These are phyloP conservation scores for Lactarius vividus DNA, from an alignment of 768 basidiomycete genomes.

Conservation along the genomic window DNA sequence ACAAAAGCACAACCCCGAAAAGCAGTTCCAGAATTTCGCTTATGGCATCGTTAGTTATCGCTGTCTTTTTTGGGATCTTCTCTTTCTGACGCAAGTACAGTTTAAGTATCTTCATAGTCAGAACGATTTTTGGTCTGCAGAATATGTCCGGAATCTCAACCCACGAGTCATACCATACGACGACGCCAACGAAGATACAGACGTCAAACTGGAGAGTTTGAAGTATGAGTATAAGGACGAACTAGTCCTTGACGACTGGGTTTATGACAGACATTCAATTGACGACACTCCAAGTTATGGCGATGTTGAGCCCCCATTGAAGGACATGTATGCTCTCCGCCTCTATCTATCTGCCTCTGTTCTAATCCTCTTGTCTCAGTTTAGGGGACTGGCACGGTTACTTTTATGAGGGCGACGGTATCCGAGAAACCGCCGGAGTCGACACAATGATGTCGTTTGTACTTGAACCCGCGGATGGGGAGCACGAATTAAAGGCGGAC, in stretches of 20 bases:
- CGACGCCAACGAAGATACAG: constrained; percentile 13
- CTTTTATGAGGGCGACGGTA: constrained; percentile 9
- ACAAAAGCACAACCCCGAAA: constrained; percentile 25
- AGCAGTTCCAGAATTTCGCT: constrained; percentile 30
- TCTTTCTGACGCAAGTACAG: neutral
- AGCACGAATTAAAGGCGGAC: constrained; percentile 13
- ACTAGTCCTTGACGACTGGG: constrained; percentile 12
- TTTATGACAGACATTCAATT: constrained; percentile 18
- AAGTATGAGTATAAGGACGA: neutral
- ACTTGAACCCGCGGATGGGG: constrained; percentile 14
- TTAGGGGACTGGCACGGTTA: constrained; percentile 25
- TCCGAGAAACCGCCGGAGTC: neutral
- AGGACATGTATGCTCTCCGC: constrained; percentile 8
- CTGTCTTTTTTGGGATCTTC: neutral
- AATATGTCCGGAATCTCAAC: neutral
- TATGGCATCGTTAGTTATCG: constrained; percentile 25
- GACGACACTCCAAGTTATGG: neutral
- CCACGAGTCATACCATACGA: neutral
- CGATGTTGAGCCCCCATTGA: constrained; percentile 12
- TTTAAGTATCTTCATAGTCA: constrained; percentile 8
- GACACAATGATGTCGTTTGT: constrained; percentile 20
- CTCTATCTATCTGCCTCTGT: neutral
- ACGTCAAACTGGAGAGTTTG: constrained; percentile 11
- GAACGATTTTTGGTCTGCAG: constrained; percentile 4
- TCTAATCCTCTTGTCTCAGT: constrained; percentile 4